Evolutionary conservation across 2,329 filamentous ascomycete species (phyloP).

Genomic region (Claviceps fusiformis): DNA sequence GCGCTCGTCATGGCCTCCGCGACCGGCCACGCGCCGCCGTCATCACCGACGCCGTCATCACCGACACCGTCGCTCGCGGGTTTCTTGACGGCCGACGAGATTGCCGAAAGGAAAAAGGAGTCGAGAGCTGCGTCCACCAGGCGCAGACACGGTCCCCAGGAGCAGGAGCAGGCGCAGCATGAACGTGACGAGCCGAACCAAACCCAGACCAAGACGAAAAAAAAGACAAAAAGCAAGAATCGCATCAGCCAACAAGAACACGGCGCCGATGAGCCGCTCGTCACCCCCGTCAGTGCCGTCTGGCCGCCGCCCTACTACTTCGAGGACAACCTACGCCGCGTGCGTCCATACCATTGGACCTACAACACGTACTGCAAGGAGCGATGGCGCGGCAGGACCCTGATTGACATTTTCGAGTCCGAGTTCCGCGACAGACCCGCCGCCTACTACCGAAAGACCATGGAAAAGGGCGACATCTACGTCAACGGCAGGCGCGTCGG

Average conservation of each 20-base stretch:
- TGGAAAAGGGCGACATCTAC: slow-evolving; percentile 63
- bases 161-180: neutral
- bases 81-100: slow-evolving; percentile 1
- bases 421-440: slow-evolving; percentile 83
- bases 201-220: neutral
- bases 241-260: neutral
- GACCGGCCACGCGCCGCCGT: neutral
- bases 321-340: slow-evolving; percentile 68
- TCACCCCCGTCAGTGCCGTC: slow-evolving; percentile 8
- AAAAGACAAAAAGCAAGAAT: neutral
- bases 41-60: too few relatives aligned
- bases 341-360: slow-evolving; percentile 79
- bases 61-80: neutral
- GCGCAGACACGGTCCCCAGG: neutral
- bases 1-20: slow-evolving; percentile 6
- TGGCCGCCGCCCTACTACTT: slow-evolving; percentile 64
- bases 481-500: slow-evolving; percentile 64
- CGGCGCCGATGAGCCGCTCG: neutral
- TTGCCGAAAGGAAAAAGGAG: neutral
- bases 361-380: slow-evolving; percentile 95
- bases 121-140: neutral
- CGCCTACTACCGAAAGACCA: slow-evolving; percentile 79
- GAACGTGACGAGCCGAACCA: neutral
- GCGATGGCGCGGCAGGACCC: slow-evolving; percentile 69
- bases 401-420: slow-evolving; percentile 78